Evolutionary conservation across 148 eudicot genomes (phyloP).

Genomic region (Spergularia bocconei): DNA sequence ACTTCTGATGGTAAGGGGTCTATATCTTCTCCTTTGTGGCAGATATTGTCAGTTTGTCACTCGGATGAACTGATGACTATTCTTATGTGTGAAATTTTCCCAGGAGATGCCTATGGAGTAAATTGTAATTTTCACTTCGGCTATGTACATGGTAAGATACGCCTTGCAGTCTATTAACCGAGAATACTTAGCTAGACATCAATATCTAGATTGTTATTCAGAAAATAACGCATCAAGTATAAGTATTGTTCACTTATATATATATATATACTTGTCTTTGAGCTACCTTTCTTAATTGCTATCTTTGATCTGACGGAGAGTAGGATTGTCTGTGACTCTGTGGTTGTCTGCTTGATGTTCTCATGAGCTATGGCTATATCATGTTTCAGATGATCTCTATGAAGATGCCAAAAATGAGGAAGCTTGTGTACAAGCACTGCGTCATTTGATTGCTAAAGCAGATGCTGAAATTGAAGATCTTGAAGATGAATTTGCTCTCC

Average conservation of each 20-base stretch:
- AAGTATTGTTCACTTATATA: background rate
- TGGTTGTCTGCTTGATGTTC: background rate
- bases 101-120: conserved; percentile 30
- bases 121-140: conserved; percentile 38
- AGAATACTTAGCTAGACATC: background rate
- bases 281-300: background rate
- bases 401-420: conserved; percentile 52
- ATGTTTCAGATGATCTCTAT: conserved; percentile 48
- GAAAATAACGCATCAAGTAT: background rate
- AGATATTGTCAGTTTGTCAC: background rate
- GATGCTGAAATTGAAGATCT: conserved; percentile 60
- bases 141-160: conserved; percentile 37
- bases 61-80: conserved; percentile 14
- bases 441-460: conserved; percentile 44
- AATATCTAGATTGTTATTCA: background rate
- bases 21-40: background rate
- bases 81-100: conserved; percentile 17
- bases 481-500: conserved; percentile 61
- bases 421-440: conserved; percentile 49
- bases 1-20: conserved; percentile 36
- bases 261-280: background rate
- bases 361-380: conserved; percentile 9
- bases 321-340: background rate
- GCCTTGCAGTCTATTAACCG: background rate
- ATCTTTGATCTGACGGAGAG: background rate